Percentiles rank a stretch among this genome's conserved stretches.
phyloP scores from a whole-genome alignment of 2,329 filamentous ascomycete genomes.

The Aspergillus caelatus region DNA sequence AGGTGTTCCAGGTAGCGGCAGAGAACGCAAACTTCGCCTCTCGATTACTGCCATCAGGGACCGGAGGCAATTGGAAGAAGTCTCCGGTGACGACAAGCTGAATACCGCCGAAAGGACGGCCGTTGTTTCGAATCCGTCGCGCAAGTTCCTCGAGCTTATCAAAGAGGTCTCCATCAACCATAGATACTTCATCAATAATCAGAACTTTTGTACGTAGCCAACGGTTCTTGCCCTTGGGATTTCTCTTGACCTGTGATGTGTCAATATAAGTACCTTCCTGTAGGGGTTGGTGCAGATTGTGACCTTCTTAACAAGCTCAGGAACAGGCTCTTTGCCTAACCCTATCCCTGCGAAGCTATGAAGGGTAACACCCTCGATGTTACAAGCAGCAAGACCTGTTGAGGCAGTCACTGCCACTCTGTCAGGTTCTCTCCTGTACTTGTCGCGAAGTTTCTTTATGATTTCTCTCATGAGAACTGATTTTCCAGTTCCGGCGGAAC shows the following conservation, averaged over 20 bases:
- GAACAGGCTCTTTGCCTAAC: slow-evolving; percentile 83
- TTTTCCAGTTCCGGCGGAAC: slow-evolving; percentile 94
- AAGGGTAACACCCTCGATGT: slow-evolving; percentile 91
- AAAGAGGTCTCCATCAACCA: slow-evolving; percentile 96
- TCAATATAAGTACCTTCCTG: slow-evolving; percentile 17
- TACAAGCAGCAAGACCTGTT: slow-evolving; percentile 92
- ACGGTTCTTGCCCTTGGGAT: slow-evolving; percentile 81
- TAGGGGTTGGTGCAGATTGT: not conserved
- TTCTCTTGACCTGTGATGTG: slow-evolving; percentile 67
- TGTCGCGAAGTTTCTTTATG: slow-evolving; percentile 76
- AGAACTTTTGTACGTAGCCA: slow-evolving; percentile 89
- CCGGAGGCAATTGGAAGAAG: slow-evolving; percentile 95
- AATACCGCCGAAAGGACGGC: slow-evolving; percentile 90
- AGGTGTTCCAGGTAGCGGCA: slow-evolving; percentile 85
- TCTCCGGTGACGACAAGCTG: slow-evolving; percentile 95
- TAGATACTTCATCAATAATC: slow-evolving; percentile 93
- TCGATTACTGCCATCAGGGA: slow-evolving; percentile 71
- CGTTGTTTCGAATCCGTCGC: slow-evolving; percentile 83
- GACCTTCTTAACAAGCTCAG: slow-evolving; percentile 77
- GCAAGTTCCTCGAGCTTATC: slow-evolving; percentile 93
- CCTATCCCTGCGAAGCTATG: slow-evolving; percentile 97
- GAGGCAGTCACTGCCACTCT: slow-evolving; percentile 92
- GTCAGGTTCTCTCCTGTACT: slow-evolving; percentile 75
- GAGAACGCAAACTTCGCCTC: slow-evolving; percentile 90
- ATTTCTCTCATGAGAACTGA: slow-evolving; percentile 94